phyloP scores from a whole-genome alignment of 805 yeast species.

The Ogataea dorogensis region DNA sequence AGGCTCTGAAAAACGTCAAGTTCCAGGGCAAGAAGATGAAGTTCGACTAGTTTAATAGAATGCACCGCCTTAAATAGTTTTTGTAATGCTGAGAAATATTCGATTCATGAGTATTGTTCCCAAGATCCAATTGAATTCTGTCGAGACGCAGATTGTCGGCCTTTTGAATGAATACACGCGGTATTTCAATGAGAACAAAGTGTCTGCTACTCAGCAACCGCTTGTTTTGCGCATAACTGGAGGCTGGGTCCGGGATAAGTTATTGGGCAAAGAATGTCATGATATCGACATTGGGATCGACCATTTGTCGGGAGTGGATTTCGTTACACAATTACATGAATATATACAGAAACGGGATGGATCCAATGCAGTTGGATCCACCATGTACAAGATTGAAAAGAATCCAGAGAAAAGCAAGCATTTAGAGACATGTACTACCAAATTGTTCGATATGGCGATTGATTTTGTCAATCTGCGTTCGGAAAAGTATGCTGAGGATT shows the following conservation, averaged over 20 bases:
- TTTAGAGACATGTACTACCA: constrained; percentile 93
- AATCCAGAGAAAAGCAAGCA: constrained; percentile 97
- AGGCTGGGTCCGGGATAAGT: constrained; percentile 97
- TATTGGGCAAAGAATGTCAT: constrained; percentile 74
- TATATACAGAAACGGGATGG: constrained; percentile 39
- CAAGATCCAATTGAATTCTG: constrained; percentile 20
- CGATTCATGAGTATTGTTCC: constrained; percentile 11
- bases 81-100: constrained; percentile 5
- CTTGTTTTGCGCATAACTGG: constrained; percentile 78
- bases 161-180: constrained; percentile 28
- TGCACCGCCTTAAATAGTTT: constrained; percentile 6
- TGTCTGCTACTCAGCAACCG: constrained; percentile 14
- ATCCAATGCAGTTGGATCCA: constrained; percentile 22
- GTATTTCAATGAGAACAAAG: constrained; percentile 22
- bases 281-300: constrained; percentile 94
- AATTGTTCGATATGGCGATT: constrained; percentile 75
- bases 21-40: constrained; percentile 84
- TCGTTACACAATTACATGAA: constrained; percentile 64
- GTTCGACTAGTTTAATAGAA: constrained; percentile 44
- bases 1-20: constrained; percentile 58
- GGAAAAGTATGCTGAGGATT: constrained; percentile 78
- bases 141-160: constrained; percentile 26
- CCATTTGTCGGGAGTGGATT: constrained; percentile 77
- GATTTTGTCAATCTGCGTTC: constrained; percentile 91
- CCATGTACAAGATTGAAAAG: constrained; percentile 78